phyloP scores from a whole-genome alignment of 1,284 basidiomycete species.

The Trichosporon sp. region DNA sequence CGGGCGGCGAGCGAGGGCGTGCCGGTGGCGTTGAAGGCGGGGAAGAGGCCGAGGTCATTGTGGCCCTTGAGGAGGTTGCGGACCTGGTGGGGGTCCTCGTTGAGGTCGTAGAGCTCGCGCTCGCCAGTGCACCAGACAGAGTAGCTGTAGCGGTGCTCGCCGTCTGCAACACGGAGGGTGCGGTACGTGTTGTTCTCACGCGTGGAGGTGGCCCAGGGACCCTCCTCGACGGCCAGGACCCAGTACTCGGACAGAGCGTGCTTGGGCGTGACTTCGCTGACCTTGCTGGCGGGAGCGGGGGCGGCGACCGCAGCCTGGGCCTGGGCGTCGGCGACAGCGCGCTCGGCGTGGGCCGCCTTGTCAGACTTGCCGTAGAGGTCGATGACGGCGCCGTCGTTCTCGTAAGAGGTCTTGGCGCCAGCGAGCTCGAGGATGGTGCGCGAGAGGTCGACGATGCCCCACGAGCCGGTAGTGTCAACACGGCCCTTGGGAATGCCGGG shows the following conservation, averaged over 20 bases:
- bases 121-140: constrained; percentile 44
- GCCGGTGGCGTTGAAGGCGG: constrained; percentile 9
- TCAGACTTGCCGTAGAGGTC: constrained; percentile 19
- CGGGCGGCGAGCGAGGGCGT: neutral
- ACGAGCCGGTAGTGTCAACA: constrained; percentile 20
- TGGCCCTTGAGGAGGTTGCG: constrained; percentile 26
- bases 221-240: constrained; percentile 32
- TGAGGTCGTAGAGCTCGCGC: constrained; percentile 39
- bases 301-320: neutral
- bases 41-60: constrained; percentile 20
- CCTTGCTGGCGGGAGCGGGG: neutral
- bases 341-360: neutral
- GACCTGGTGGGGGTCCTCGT: constrained; percentile 33
- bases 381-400: constrained; percentile 32
- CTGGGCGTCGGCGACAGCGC: neutral
- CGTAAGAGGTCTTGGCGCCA: constrained; percentile 29
- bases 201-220: constrained; percentile 21
- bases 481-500: constrained; percentile 24
- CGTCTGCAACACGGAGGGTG: constrained; percentile 31
- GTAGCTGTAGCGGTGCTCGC: constrained; percentile 24
- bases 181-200: constrained; percentile 34
- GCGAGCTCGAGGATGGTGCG: constrained; percentile 40
- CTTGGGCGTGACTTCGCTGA: constrained; percentile 12
- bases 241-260: constrained; percentile 37
- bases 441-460: constrained; percentile 35